These are phyloP conservation scores for Aspergillus affinis DNA, from an alignment of 495 filamentous ascomycete species.

Conservation along the genomic window DNA sequence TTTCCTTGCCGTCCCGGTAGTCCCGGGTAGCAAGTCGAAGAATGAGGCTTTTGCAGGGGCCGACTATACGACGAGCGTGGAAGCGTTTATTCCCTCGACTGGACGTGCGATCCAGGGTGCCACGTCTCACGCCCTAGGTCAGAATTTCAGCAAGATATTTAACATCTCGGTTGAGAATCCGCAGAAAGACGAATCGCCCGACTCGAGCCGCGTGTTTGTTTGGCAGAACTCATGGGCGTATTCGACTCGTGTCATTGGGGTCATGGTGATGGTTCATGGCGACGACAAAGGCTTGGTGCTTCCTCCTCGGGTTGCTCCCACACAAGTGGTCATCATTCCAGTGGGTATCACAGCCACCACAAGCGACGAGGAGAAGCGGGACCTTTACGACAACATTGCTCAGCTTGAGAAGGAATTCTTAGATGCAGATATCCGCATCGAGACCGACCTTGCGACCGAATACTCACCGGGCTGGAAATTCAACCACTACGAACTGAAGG, in stretches of 20 bases:
- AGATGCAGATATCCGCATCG: constrained; percentile 61
- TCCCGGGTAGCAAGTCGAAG: constrained; percentile 81
- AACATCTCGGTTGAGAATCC: constrained; percentile 97
- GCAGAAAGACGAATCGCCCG: constrained; percentile 19
- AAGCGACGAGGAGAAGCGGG: too few relatives aligned
- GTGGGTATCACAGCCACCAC: constrained; percentile 79
- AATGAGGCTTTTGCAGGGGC: constrained; percentile 98
- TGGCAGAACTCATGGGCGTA: constrained; percentile 99
- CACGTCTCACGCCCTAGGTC: constrained; percentile 92
- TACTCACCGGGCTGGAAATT: constrained; percentile 97
- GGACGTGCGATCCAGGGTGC: constrained; percentile 95
- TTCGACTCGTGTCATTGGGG: constrained; percentile 89
- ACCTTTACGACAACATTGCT: too few relatives aligned
- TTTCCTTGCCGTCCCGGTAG: constrained; percentile 88
- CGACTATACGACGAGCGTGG: constrained; percentile 90
- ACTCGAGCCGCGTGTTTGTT: constrained; percentile 47
- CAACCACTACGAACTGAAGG: constrained; percentile 95
- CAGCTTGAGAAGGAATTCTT: constrained; percentile 65
- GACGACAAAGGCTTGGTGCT: constrained; percentile 93
- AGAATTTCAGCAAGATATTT: constrained; percentile 99
- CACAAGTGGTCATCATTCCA: constrained; percentile 82
- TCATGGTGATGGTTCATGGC: constrained; percentile 97
- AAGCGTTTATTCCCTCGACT: constrained; percentile 85
- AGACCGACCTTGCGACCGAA: constrained; percentile 76
- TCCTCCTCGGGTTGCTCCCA: constrained; percentile 80